Conservation (phyloP, 805 yeast genomes). For the Saccharomycopsis oosterbeekiorum region DNA sequence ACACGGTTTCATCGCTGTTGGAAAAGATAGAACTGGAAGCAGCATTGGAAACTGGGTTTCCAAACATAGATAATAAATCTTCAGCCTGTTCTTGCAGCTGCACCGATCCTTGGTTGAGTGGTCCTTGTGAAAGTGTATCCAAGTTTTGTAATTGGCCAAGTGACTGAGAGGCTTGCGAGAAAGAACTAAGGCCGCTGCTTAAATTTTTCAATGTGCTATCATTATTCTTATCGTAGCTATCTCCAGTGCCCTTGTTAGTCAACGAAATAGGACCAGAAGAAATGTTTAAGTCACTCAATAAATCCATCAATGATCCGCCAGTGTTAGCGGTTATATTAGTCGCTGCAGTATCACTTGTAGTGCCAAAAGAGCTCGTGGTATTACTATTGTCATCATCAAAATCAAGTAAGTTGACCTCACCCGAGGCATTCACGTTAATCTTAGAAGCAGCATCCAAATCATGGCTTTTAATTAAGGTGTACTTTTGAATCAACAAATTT, state of each 20-base stretch:
- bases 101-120: constrained; percentile 19
- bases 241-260: constrained; percentile 22
- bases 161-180: constrained; percentile 19
- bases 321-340: constrained; percentile 27
- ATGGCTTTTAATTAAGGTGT: constrained; percentile 55
- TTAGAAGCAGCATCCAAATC: constrained; percentile 44
- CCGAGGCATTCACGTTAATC: constrained; percentile 33
- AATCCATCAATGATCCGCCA: constrained; percentile 45
- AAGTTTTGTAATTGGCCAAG: constrained; percentile 16
- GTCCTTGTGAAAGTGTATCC: constrained; percentile 11
- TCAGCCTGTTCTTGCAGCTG: constrained; percentile 17
- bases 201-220: not conserved
- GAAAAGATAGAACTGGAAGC: constrained; percentile 16
- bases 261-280: constrained; percentile 39
- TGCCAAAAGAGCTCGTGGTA: constrained; percentile 19
- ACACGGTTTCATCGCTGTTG: constrained; percentile 26
- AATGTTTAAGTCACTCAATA: constrained; percentile 56
- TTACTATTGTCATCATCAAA: constrained; percentile 47
- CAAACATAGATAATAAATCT: constrained; percentile 15
- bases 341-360: constrained; percentile 21
- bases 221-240: not conserved
- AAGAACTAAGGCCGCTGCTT: constrained; percentile 3
- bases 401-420: constrained; percentile 54
- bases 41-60: constrained; percentile 17
- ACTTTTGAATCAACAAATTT: constrained; percentile 58